Conservation (phyloP, 441 rosid genomes). For the Eugenia klotzschiana region DNA sequence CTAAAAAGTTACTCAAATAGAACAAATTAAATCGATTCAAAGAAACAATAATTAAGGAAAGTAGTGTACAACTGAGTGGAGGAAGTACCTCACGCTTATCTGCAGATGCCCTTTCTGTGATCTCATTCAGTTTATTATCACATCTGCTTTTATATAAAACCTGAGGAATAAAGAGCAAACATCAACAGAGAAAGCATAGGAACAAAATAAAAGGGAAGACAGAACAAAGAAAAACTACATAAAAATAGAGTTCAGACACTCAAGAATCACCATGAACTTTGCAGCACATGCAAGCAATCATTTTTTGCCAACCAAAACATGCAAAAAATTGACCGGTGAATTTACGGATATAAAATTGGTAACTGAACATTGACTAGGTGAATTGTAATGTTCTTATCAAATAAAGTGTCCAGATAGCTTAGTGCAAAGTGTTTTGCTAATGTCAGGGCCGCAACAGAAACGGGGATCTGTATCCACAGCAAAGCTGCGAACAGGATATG, state of each 20-base stretch:
- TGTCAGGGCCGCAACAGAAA: background rate
- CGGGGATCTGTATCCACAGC: background rate
- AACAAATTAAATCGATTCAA: background rate
- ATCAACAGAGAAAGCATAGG: background rate
- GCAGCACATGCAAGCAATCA: background rate
- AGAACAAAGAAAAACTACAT: background rate
- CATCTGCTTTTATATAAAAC: slow-evolving; percentile 90
- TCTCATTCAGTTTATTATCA: slow-evolving; percentile 85
- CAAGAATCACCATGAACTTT: background rate
- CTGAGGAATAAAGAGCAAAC: slow-evolving; percentile 18
- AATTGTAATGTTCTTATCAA: background rate
- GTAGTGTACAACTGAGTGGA: background rate
- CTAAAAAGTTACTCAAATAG: slow-evolving; percentile 26
- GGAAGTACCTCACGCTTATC: slow-evolving; percentile 81
- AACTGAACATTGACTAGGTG: background rate
- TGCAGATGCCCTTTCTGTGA: slow-evolving; percentile 80
- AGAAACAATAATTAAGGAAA: background rate
- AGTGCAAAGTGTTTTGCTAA: background rate
- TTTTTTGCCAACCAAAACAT: background rate
- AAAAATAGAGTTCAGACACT: background rate
- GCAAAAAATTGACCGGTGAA: background rate
- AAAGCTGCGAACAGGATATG: background rate
- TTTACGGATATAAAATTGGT: background rate
- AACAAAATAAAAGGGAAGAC: background rate
- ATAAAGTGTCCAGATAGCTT: background rate